Conservation (phyloP, 78 protist species). For the Dictyostelium firmibasis region DNA sequence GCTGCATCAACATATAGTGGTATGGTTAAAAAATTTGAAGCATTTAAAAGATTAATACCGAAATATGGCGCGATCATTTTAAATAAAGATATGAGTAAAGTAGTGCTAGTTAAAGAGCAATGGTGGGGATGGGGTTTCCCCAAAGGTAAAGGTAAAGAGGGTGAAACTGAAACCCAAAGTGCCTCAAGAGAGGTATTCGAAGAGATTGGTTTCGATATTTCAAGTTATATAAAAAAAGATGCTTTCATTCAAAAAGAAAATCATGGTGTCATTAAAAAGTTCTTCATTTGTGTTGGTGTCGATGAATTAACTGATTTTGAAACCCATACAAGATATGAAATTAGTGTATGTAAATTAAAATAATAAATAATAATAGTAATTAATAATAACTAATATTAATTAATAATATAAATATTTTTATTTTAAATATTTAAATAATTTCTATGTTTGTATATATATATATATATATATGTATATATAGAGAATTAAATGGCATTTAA, state of each 20-base stretch:
- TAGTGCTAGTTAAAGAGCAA: slow-evolving; percentile 76
- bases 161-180: slow-evolving; percentile 51
- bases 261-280: slow-evolving; percentile 66
- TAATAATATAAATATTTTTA: neutral
- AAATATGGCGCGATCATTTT: slow-evolving; percentile 71
- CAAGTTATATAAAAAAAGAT: slow-evolving; percentile 38
- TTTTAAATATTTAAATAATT: neutral
- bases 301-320: slow-evolving; percentile 70
- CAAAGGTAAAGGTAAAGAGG: slow-evolving; percentile 68
- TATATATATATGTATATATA: no score
- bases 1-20: slow-evolving; percentile 17
- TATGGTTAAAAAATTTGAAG: slow-evolving; percentile 70
- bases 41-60: slow-evolving; percentile 61
- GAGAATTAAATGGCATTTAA: slow-evolving; percentile 73
- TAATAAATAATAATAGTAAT: neutral
- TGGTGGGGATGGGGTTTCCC: slow-evolving; percentile 86
- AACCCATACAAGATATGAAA: slow-evolving; percentile 77
- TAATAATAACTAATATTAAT: neutral
- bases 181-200: slow-evolving; percentile 74
- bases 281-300: slow-evolving; percentile 55
- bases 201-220: slow-evolving; percentile 65
- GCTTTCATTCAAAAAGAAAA: slow-evolving; percentile 67
- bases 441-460: no score
- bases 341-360: slow-evolving; percentile 21
- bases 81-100: slow-evolving; percentile 74